Evolutionary conservation across 768 basidiomycete species (phyloP), one percentile per base, ranked within the genome.

Genomic region (Podaxis mareebaensis): DNA sequence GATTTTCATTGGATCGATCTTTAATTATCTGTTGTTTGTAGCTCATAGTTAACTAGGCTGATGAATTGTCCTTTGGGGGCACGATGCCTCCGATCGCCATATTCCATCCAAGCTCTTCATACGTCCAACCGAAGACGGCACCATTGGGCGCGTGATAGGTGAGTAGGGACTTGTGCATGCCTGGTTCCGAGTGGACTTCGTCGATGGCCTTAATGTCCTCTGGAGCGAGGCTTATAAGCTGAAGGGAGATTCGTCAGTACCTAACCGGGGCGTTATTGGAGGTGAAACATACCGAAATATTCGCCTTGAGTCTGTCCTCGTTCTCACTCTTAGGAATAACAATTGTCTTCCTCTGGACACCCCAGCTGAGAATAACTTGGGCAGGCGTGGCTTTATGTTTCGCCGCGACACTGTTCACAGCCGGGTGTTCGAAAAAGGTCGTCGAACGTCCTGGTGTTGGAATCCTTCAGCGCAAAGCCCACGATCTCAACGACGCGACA

Each of bases 321-420:
- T 82, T 67, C 71, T 84, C 83, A 42, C 78, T 83, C 76, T 90
- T 90, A 38, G 89, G 89, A 67, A 90, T 80, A 58, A 87, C 81
- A 22, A 82, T 78, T 39, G 87, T 81, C 5, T 83, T 83, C 22
- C 85, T 81, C 68, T 88, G 85, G 15, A 84, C 83, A 5, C 82
- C 84, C 89, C 89, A 90, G 65, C 84, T 78, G 17, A 90, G 74
- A 30, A 88, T 70, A 20, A 89, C 79, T 70, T 88, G 85, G 3
- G 86, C 83, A 1, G 76, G 67, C 1, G 78, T 75, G 15, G 68
- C 69, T 36, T 67, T 64, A 53, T 76, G 66, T 56, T 76, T 76
- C 20, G 72, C 65, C 0, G 81, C 79, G 8, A 83, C 67, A 1
- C 48, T 58, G 12, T 64, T 56, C 53, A 82, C 61, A 12, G 66